Evolutionary conservation across 306 rosid species (phyloP), one percentile per base, ranked within the genome.

Genomic region (Psophocarpus tetragonolobus): DNA sequence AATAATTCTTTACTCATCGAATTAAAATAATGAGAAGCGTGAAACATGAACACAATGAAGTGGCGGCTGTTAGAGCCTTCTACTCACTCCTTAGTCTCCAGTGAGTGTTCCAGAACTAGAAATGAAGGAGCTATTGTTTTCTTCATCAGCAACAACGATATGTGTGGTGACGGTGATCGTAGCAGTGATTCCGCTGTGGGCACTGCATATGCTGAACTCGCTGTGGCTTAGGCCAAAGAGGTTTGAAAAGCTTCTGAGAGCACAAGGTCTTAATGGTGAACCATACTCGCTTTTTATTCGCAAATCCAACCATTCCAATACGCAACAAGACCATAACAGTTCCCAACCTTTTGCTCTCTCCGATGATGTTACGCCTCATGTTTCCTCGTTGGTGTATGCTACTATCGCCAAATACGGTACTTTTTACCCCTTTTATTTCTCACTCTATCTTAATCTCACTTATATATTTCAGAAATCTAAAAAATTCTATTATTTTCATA

Each of bases 141-240:
- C 20, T 63, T 63, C 23, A 0, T 0, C 3, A 32, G 23, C 4
- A 33, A 8, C 27, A 8, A 26, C 3, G 12, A 0, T 9, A 0
- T 45, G 60, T 23, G 27, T 47, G 38, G 3, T 13, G 23, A 48
- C 21, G 0, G 51, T 36, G 10, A 38, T 66, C 4, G 10, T 13
- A 2, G 42, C 4, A n/a, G 5, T 79, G 27, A 8, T 69, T 45
- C 27, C 42, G 0, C 0, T 67, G 9, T 82, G 72, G 81, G 72
- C 23, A 51, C 74, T 90, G 91, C 71, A 45, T 14, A 63, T 56
- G 61, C 21, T 85, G 30, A 68, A 80, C 18, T 53, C 77, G 82
- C 5, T 85, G 8, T 90, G 94, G 91, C 12, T 89, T 10, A 68
- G 75, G 54, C 93, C 93, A 0, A 89, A 79, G 80, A 68, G 50